These are phyloP conservation scores for Hymenoscyphus linearis DNA, from an alignment of 2,329 filamentous ascomycete species.

Conservation along the genomic window DNA sequence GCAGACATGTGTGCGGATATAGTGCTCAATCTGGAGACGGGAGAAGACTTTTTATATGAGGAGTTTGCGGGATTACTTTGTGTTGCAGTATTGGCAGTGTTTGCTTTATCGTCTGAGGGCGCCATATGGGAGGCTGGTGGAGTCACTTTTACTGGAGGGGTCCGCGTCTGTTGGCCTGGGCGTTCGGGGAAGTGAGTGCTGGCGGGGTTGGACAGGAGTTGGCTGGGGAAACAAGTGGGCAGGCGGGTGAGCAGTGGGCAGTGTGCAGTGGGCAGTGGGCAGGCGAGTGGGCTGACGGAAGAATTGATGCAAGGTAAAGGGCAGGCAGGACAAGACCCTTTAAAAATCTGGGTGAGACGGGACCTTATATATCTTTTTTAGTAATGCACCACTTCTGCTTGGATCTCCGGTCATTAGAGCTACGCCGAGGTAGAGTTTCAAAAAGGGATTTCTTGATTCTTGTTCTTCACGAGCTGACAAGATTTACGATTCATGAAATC, in stretches of 20 bases:
- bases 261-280: too few relatives aligned
- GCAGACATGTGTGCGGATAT: constrained; percentile 65
- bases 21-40: constrained; percentile 50
- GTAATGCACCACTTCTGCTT: background rate
- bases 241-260: too few relatives aligned
- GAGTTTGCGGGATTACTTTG: background rate
- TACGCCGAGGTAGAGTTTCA: background rate
- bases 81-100: background rate
- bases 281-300: too few relatives aligned
- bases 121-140: background rate
- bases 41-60: constrained; percentile 28
- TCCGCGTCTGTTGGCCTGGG: background rate
- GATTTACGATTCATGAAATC: background rate
- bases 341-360: background rate
- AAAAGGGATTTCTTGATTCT: background rate
- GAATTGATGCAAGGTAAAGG: too few relatives aligned
- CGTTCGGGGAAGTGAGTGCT: background rate
- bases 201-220: background rate
- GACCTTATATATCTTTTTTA: background rate
- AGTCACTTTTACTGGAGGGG: background rate
- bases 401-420: background rate
- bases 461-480: background rate
- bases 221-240: background rate
- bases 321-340: background rate
- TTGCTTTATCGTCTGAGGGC: background rate